Conservation (phyloP, 2,329 filamentous ascomycete genomes). For the Verticillium isaacii region DNA sequence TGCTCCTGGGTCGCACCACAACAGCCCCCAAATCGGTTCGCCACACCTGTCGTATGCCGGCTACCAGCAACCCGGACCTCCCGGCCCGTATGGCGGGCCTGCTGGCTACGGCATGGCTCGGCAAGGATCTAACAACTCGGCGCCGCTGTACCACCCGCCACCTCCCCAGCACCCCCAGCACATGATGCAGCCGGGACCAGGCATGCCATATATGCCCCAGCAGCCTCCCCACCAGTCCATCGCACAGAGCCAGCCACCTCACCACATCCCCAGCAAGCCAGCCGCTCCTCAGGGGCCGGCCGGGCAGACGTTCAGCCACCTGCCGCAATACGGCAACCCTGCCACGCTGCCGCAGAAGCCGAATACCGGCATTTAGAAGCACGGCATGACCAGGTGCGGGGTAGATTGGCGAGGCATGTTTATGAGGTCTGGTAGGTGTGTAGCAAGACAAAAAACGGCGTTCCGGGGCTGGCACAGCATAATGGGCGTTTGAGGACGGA, state of each 20-base stretch:
- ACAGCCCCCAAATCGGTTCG: slow-evolving; percentile 48
- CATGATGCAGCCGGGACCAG: slow-evolving; percentile 22
- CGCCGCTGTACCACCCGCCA: slow-evolving; percentile 43
- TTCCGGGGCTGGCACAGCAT: not conserved
- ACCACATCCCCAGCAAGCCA: slow-evolving; percentile 43
- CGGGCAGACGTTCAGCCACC: slow-evolving; percentile 43
- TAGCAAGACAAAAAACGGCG: not conserved
- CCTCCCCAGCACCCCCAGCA: slow-evolving; percentile 28
- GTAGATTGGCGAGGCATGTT: not conserved
- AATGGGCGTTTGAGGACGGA: slow-evolving; percentile 10
- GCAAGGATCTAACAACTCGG: slow-evolving; percentile 51
- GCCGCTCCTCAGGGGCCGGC: slow-evolving; percentile 34
- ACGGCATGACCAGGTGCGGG: not conserved
- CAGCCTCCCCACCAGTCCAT: slow-evolving; percentile 17
- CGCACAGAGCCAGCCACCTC: slow-evolving; percentile 31
- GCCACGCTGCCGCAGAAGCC: slow-evolving; percentile 57
- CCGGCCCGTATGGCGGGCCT: slow-evolving; percentile 38
- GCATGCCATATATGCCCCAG: slow-evolving; percentile 29
- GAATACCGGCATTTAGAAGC: slow-evolving; percentile 38
- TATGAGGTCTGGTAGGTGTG: not conserved
- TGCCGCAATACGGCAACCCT: slow-evolving; percentile 56
- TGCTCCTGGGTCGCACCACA: slow-evolving; percentile 43
- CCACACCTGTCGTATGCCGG: slow-evolving; percentile 45
- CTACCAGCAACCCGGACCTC: slow-evolving; percentile 41
- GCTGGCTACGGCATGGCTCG: slow-evolving; percentile 51